Base-by-base conservation (phyloP, 768 basidiomycete species). In the Podaxis sp. region DNA sequence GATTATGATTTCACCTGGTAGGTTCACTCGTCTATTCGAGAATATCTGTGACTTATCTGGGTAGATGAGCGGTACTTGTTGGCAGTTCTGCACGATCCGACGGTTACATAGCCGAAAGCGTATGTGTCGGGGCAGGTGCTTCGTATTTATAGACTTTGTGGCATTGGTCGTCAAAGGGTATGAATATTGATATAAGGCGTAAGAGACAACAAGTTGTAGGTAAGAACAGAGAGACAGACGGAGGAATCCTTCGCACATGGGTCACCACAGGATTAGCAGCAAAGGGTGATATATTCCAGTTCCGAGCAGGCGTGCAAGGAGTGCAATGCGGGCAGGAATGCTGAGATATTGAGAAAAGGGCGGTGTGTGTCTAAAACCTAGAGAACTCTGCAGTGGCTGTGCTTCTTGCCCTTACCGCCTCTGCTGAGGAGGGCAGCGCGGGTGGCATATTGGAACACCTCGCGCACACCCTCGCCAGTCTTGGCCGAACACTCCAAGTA, bases 381-480 rank as follows among this genome's bases (percentile, higher is more conserved):
- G 68, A 76, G 68, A 56, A 76, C 69, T 46, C 71, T 67, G 66
- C 75, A 77, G 48, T 67, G 68, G 68, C 66, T 65, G 52, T 63
- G 51, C 63, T 71, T 70, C 66, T 73, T 73, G 77, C 79, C 83
- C 73, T 79, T 79, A 71, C 72, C 81, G 71, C 75, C 70, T 74
- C 84, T 82, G 76, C 75, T 81, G 65, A 95, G 83, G 40, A 99
- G 86, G 28, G 96, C 96, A 46, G 93, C 90, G 66, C 95, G 89
- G 26, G 96, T 98, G 58, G 97, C 97, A 68, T 91, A 92, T 79
- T 99, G 95, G 87, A 99, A 99, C 51, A 99, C 96, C 77, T 99
- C 96, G 66, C 92, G 89, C 53, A 99, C 96, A 68, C 96, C 96
- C 77, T 98, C 95, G 63, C 96, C 95, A 15, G 94, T 89, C 83